These are phyloP conservation scores for Ophiosphaerella herpotricha DNA, from an alignment of 2,329 filamentous ascomycete genomes.

Conservation along the genomic window DNA sequence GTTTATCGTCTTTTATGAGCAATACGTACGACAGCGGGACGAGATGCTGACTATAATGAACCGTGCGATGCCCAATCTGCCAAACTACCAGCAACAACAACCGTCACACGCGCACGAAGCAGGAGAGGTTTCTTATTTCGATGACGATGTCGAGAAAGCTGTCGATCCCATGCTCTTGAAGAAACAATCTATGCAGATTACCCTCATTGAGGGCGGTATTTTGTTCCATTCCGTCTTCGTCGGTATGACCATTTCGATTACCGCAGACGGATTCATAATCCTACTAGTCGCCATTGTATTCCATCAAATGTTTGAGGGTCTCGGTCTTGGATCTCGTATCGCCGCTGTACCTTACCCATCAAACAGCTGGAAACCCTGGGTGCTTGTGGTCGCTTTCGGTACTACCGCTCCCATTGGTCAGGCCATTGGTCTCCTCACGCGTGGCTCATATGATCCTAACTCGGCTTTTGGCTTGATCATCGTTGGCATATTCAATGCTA, in stretches of 20 bases:
- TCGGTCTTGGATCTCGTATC: conserved; percentile 65
- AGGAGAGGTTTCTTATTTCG: conserved; percentile 42
- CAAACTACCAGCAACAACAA: conserved; percentile 36
- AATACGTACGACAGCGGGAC: conserved; percentile 64
- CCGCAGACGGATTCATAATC: conserved; percentile 60
- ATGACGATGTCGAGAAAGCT: conserved; percentile 41
- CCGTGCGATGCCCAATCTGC: conserved; percentile 37
- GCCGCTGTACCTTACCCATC: conserved; percentile 63
- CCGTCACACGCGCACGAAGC: conserved; percentile 15
- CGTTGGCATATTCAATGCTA: conserved; percentile 68
- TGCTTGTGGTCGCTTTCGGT: conserved; percentile 66
- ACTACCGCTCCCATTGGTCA: conserved; percentile 68
- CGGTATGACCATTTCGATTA: conserved; percentile 65
- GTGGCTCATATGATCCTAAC: conserved; percentile 64
- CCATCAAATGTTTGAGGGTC: conserved; percentile 67
- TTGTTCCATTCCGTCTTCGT: conserved; percentile 69
- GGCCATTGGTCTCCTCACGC: conserved; percentile 63
- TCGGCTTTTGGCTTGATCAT: conserved; percentile 68
- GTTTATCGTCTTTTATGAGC: conserved; percentile 67
- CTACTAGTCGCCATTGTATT: conserved; percentile 66
- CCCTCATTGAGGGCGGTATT: conserved; percentile 62
- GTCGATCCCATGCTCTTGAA: conserved; percentile 46
- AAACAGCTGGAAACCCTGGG: conserved; percentile 63
- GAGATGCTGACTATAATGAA: conserved; percentile 63
- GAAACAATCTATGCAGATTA: conserved; percentile 48